These are phyloP conservation scores for Rhizophagus prolifer DNA, from an alignment of 192 early-diverging fungal species.

Conservation along the genomic window DNA sequence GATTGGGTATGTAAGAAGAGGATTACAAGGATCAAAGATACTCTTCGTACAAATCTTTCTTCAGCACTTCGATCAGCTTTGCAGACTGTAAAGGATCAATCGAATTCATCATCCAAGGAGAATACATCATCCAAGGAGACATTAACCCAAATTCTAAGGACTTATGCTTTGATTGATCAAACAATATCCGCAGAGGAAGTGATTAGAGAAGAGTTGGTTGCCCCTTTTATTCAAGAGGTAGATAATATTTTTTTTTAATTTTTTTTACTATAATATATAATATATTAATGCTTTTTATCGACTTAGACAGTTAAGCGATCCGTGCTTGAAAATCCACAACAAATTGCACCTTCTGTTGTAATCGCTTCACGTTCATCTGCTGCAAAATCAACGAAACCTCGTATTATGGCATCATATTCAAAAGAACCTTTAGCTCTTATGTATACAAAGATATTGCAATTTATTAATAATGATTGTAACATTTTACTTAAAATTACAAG, in stretches of 20 bases:
- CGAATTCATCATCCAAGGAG: conserved; percentile 39
- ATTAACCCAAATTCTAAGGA: conserved; percentile 70
- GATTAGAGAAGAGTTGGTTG: conserved; percentile 55
- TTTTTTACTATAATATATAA: background rate
- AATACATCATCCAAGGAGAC: conserved; percentile 43
- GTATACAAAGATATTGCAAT: conserved; percentile 57
- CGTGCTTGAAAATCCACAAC: conserved; percentile 31
- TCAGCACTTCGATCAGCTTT: conserved; percentile 56
- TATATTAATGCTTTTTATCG: background rate
- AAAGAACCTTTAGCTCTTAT: conserved; percentile 51
- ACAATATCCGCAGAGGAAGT: conserved; percentile 62
- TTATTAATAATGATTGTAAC: conserved; percentile 50
- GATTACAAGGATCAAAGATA: conserved; percentile 72
- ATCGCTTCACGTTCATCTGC: conserved; percentile 1
- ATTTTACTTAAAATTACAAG: conserved; percentile 57
- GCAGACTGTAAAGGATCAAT: conserved; percentile 29
- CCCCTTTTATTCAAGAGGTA: conserved; percentile 58
- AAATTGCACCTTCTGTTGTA: background rate
- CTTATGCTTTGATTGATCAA: conserved; percentile 73
- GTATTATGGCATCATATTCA: background rate
- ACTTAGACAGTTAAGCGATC: conserved; percentile 19
- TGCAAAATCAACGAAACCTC: conserved; percentile 4
- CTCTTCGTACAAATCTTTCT: conserved; percentile 59
- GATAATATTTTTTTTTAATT: background rate
- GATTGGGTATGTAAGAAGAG: conserved; percentile 68